Evolutionary conservation across 768 basidiomycete species (phyloP), one percentile per base, ranked within the genome.

Genomic region (Kwoniella shandongensis): DNA sequence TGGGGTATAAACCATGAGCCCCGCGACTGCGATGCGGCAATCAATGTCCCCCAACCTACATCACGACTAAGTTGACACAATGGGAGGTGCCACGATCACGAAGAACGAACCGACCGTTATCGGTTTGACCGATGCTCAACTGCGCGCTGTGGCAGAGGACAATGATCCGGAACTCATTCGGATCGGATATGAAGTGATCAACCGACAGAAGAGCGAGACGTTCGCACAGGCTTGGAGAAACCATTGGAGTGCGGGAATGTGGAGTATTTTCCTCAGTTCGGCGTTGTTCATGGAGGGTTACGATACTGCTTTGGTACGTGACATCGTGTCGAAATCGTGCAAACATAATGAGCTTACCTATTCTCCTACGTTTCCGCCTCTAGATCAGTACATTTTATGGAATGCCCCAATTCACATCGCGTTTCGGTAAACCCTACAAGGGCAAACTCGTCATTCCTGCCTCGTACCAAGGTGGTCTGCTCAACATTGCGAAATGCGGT

Each of bases 401-500:
- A 41, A 53, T 61, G 30, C 60, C 63, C 17, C 41, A 45, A 18
- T 65, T 65, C 48, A 48, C 54, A 22, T 44, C 56, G 13, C 10
- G 27, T 13, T 65, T 65, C 32, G 63, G 63, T 35, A 46, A 47
- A 26, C 27, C 20, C 3, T 46, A 57, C 42, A 51, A 57, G 12
- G 57, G 52, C 49, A 57, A 66, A 26, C 54, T 65, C 38, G 66
- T 66, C 35, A 67, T 77, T 41, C 70, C 74, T 1, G 67, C 76
- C 6, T 54, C 60, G 3, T 76, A 72, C 66, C 76, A 76, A 42
- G 57, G 65, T 17, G 74, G 61, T n/a, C 51, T 77, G 10, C 35
- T 53, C 20, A 77, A 77, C 58, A 67, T 62, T 17, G 62, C 62
- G 38, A 66, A 66, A 17, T 52, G 55, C 47, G 73, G 73, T 12